Evolutionary conservation across 306 rosid genomes (phyloP), one percentile per base, ranked within the genome.

Genomic region (Pachyrhizus erosus): DNA sequence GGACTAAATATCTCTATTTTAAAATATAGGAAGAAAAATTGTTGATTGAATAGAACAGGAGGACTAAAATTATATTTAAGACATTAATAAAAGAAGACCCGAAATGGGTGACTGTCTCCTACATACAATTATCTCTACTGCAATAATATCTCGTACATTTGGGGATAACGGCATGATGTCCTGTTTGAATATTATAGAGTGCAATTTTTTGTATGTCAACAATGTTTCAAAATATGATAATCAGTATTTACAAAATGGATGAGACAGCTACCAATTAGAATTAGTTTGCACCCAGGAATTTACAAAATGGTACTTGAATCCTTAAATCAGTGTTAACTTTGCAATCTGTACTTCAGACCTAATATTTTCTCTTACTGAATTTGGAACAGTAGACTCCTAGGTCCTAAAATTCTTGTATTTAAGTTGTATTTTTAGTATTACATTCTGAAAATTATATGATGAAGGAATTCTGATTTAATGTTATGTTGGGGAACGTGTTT

Each of bases 101-200:
- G 20, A 33, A 46, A 45, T 23, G 24, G 54, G 55, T 73, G 31
- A 42, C 40, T 49, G 52, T 62, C 7, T 45, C 67, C 66, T 31
- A 6, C 48, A 77, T 18, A 27, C 70, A 55, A 39, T 45, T 68
- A 23, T 37, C 26, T 49, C 9, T 51, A 42, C 11, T 58, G 79
- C 60, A 60, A 70, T 71, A 51, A 58, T 70, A 62, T 80, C 39
- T 80, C 7, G 5, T 57, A 17, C 29, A 45, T 80, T 71, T 58
- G 21, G 20, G 72, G 72, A 60, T 72, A 71, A 33, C 52, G 31
- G 62, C 33, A 18, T 72, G 40, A 80, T 40, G 54, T 55, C 39
- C 8, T 37, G 23, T 21, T 20, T 34, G 2, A 62, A 42, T 33
- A n/a, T 71, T 45, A 40, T 57, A 15, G 54, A 72, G 61, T 13